Conservation (phyloP, 768 basidiomycete species). For the Amanita brunnescens region DNA sequence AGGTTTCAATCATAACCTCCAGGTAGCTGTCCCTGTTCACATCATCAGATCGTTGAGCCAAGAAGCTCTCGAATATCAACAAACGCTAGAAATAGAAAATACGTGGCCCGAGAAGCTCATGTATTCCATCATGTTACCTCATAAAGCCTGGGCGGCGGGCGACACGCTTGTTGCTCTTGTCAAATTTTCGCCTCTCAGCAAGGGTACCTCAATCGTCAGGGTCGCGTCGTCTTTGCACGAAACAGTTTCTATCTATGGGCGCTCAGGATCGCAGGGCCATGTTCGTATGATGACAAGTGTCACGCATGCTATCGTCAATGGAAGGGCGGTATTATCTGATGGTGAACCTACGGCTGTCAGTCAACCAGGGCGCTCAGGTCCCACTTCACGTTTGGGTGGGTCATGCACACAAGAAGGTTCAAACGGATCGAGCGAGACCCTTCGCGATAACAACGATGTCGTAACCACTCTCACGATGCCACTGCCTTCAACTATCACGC, state of each 20-base stretch:
- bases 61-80: slow-evolving; percentile 91
- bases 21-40: slow-evolving; percentile 49
- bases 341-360: not conserved
- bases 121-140: slow-evolving; percentile 90
- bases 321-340: slow-evolving; percentile 37
- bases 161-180: slow-evolving; percentile 74
- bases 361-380: not conserved
- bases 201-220: slow-evolving; percentile 68
- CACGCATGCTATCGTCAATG: slow-evolving; percentile 62
- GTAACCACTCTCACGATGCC: slow-evolving; percentile 52
- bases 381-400: not conserved
- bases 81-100: slow-evolving; percentile 92
- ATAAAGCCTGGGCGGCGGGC: slow-evolving; percentile 93
- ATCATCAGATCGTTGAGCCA: slow-evolving; percentile 66
- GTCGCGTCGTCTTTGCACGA: slow-evolving; percentile 70
- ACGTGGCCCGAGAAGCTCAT: slow-evolving; percentile 97
- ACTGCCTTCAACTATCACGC: slow-evolving; percentile 54
- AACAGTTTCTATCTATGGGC: slow-evolving; percentile 51
- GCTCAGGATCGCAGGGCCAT: slow-evolving; percentile 49
- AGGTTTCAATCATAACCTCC: slow-evolving; percentile 52
- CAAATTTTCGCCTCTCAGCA: slow-evolving; percentile 81
- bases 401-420: not conserved
- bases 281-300: slow-evolving; percentile 50
- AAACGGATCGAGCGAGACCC: slow-evolving; percentile 7
- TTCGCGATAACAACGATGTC: slow-evolving; percentile 31